phyloP scores from a whole-genome alignment of 306 rosid species.

The Canavalia ensiformis region DNA sequence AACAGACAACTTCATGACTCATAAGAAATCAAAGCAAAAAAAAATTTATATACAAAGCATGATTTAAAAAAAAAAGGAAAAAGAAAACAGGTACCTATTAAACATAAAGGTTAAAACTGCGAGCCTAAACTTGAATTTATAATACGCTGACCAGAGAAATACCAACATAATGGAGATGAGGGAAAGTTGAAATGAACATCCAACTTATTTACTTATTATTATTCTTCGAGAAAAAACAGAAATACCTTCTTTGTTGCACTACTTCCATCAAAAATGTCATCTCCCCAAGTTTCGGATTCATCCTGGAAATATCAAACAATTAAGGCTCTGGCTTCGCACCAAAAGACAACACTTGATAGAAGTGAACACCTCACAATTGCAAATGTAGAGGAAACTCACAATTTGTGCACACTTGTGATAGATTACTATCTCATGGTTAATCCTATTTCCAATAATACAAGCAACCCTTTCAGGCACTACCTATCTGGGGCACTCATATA shows the following conservation, averaged over 20 bases:
- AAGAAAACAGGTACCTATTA: background rate
- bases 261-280: constrained; percentile 56
- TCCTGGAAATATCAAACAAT: constrained; percentile 61
- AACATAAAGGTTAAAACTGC: background rate
- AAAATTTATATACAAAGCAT: constrained; percentile 7
- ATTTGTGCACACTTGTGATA: constrained; percentile 10
- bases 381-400: constrained; percentile 17
- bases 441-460: constrained; percentile 21
- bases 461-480: background rate
- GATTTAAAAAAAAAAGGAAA: background rate
- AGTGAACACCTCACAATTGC: constrained; percentile 28
- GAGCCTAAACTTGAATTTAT: background rate
- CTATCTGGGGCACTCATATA: background rate
- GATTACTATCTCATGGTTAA: constrained; percentile 28
- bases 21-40: constrained; percentile 33
- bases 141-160: background rate
- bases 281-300: constrained; percentile 78
- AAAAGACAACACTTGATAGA: constrained; percentile 38
- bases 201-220: constrained; percentile 19
- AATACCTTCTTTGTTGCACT: constrained; percentile 62
- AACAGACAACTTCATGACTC: constrained; percentile 20
- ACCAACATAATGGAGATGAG: background rate
- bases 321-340: constrained; percentile 24
- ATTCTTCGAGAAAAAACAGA: constrained; percentile 36
- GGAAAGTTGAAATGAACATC: constrained; percentile 15